A percentile compares a stretch with the other conserved stretches of the same genome.
Conservation (phyloP, 331 rosid species). For the Pyracantha coccinea region DNA sequence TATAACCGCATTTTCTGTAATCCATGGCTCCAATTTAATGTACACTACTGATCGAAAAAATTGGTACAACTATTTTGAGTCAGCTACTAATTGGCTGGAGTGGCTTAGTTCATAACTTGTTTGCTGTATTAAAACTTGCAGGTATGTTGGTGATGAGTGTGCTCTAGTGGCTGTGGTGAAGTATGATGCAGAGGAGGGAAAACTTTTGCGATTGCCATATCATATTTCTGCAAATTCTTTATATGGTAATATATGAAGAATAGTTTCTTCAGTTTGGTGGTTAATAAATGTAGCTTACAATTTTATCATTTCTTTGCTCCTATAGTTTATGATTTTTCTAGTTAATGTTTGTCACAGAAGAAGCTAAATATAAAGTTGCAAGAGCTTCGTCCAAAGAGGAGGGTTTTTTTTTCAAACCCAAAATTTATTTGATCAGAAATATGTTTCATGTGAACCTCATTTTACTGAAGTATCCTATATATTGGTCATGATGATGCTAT, state of each 20-base stretch:
- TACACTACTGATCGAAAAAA: constrained; percentile 26
- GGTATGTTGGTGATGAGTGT: constrained; percentile 86
- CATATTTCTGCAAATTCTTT: constrained; percentile 58
- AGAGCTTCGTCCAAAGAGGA: not conserved
- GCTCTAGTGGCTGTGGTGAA: constrained; percentile 64
- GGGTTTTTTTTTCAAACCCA: not conserved
- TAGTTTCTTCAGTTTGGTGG: constrained; percentile 2
- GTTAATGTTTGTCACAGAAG: not conserved
- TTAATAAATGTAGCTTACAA: constrained; percentile 5
- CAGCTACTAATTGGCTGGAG: constrained; percentile 12
- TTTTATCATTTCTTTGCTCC: not conserved
- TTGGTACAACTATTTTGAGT: not conserved
- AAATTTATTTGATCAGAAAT: not conserved
- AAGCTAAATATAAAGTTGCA: not conserved
- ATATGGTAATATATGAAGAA: constrained; percentile 41
- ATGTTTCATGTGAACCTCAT: not conserved
- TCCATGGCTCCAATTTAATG: constrained; percentile 76
- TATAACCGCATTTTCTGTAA: constrained; percentile 73
- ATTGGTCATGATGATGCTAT: not conserved
- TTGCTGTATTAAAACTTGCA: constrained; percentile 31
- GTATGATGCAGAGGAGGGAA: constrained; percentile 66
- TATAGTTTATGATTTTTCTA: not conserved
- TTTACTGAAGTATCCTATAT: not conserved
- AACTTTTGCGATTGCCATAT: constrained; percentile 55
- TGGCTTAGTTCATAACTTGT: constrained; percentile 10